Base-by-base conservation (phyloP, 345 rosid genomes). In the Syzygium aromaticum region DNA sequence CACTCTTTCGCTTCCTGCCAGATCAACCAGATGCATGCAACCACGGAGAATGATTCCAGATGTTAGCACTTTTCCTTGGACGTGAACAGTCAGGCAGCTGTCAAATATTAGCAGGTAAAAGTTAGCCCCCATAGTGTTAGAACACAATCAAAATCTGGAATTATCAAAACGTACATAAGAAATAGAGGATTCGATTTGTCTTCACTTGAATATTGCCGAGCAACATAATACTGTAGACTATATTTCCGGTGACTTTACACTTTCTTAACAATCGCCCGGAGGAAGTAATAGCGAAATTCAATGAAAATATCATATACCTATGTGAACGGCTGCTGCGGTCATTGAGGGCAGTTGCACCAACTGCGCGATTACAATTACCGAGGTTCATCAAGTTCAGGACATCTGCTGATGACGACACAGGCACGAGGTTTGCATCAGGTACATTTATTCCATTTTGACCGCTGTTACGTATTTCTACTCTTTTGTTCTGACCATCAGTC, bases 301-400 rank as follows among this genome's bases (percentile, higher is more conserved):
- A 38, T 3, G 49, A 73, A 86, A 57, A 86, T 54, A 2, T 25
- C 78, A 51, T 43, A 52, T 80, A 98, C 99, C 99, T 95, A 89
- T 98, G 99, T 86, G 99, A 98, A 89, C 99, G 97, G 89, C 99
- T 98, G 89, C 99, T 98, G 52, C 98, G 92, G 87, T 98, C 99
- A 92, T 98, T 96, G 91, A 98, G 90, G 19, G 99, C 98, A 43
- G 99, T 98, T 73, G 99, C 90, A 83, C 98, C 89, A 43, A 95
- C 97, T 85, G 94, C 95, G 85, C 99, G 99, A 88, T 98, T 98
- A 89, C 87, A 89, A 0, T 95, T 97, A 54, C 99, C 99, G 49
- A 95, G 90, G 88, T 95, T 94, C 99, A 98, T 98, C 91, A 96
- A 90, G 67, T 93, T 88, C 88, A 98, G 90, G 61, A 98, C 99